These are phyloP conservation scores for Malus sylvestris DNA, from an alignment of 306 rosid species.

Conservation along the genomic window DNA sequence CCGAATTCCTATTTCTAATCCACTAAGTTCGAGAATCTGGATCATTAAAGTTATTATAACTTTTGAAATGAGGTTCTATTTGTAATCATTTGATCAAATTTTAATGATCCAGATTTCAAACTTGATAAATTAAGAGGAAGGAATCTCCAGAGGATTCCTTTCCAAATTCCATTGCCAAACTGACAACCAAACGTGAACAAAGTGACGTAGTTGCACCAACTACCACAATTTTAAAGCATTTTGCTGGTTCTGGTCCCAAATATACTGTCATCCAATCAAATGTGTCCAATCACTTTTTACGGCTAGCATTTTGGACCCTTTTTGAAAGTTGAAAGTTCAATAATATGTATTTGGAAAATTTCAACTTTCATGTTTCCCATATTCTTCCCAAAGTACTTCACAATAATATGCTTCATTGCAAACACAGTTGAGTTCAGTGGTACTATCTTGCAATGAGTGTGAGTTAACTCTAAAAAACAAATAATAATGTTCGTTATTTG, in stretches of 20 bases:
- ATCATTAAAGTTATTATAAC: too few relatives aligned
- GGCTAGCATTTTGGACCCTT: conserved; percentile 17
- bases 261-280: neutral
- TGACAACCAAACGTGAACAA: neutral
- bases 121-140: accelerated
- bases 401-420: neutral
- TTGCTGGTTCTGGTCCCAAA: conserved; percentile 4
- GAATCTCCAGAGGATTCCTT: too few relatives aligned
- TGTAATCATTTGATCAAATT: too few relatives aligned
- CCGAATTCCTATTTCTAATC: accelerated
- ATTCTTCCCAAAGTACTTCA: neutral
- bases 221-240: conserved; percentile 8
- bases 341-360: neutral
- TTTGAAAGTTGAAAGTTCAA: neutral
- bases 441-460: neutral
- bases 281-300: neutral
- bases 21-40: accelerated
- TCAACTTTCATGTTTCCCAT: neutral
- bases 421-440: neutral
- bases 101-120: accelerated
- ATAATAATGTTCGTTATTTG: neutral
- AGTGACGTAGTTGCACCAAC: neutral
- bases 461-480: too few relatives aligned
- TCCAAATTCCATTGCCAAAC: neutral
- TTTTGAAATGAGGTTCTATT: accelerated